Evolutionary conservation across 208 protist species (phyloP), one percentile per base, ranked within the genome.

Genomic region (Crithidia thermophila): DNA sequence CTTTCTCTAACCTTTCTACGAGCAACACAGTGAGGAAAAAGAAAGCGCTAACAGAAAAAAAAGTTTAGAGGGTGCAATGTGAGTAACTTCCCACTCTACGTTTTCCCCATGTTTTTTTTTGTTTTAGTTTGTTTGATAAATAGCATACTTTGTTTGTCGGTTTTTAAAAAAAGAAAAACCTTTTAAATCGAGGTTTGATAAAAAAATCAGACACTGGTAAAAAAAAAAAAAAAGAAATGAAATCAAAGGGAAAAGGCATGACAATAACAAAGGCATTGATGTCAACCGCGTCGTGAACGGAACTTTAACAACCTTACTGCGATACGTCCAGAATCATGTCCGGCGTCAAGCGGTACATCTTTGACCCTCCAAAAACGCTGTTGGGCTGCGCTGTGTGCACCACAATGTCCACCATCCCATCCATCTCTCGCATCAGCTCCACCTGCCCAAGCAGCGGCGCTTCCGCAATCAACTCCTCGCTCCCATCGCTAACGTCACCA

Each of bases 311-410:
- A 43, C 39, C 39, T n/a, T n/a, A n/a, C n/a, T n/a, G n/a, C n/a
- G 51, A 43, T 7, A 49, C 61, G 31, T 68, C 67, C n/a, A 67
- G 30, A 16, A 69, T 65, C 65, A 64, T 71, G 45, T 69, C 58
- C 4, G 56, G 66, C 16, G 67, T 65, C 4, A 79, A 59, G 34
- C 52, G 55, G 21, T 63, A 64, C 69, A 75, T 75, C 39, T 67
- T 75, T 3, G 59, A 75, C 6, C 59, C 69, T 4, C 58, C 69
- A 62, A 75, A 75, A 2, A 75, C 59, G 45, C 59, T 67, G 39
- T 75, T 75, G 7, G 59, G 46, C 27, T 58, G 50, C 14, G 43
- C 27, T 13, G 61, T 67, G 39, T 58, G 70, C 37, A 75, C 52
- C 4, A 67, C 53, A 39, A 68, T 52, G 42, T 58, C 70, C 1